Conservation (phyloP, 2,329 filamentous ascomycete genomes). For the Colletotrichum orchidophilum region DNA sequence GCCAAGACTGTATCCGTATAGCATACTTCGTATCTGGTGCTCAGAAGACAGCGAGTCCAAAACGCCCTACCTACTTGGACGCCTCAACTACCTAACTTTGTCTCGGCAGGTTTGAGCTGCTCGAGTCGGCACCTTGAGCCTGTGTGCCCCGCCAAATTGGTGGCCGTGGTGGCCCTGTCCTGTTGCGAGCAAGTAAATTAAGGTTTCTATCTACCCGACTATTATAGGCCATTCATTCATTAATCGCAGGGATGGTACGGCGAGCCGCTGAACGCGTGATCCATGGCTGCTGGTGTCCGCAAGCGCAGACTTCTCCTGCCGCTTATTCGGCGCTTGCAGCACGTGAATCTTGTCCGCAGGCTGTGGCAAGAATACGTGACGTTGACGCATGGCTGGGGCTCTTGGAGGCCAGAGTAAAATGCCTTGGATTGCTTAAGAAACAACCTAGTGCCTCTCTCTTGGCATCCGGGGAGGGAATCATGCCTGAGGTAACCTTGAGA, state of each 20-base stretch:
- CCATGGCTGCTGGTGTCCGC: slow-evolving; percentile 11
- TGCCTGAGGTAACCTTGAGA: not conserved
- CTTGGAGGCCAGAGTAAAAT: slow-evolving; percentile 18
- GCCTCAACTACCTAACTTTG: not conserved
- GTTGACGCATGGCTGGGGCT: slow-evolving; percentile 8
- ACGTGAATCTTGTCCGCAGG: slow-evolving; percentile 20
- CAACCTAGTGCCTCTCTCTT: not conserved
- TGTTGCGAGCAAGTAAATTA: slow-evolving; percentile 14
- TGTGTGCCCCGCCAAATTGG: not conserved
- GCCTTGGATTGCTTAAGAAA: slow-evolving; percentile 22
- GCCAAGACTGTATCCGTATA: not conserved
- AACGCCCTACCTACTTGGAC: not conserved
- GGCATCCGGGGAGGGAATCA: not conserved
- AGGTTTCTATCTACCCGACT: not conserved
- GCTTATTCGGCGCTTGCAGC: slow-evolving; percentile 16
- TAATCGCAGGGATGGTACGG: slow-evolving; percentile 1
- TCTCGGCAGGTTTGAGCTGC: slow-evolving; percentile 28
- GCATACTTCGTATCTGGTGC: not conserved
- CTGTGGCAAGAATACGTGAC: slow-evolving; percentile 16
- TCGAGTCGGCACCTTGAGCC: slow-evolving; percentile 11
- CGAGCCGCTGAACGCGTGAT: slow-evolving; percentile 7
- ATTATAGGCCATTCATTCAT: not conserved
- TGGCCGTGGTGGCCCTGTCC: not conserved
- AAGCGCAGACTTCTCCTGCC: slow-evolving; percentile 1
- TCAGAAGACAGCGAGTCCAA: not conserved